These are phyloP conservation scores for Candida parachauliodes DNA, from an alignment of 805 yeast species.

Conservation along the genomic window DNA sequence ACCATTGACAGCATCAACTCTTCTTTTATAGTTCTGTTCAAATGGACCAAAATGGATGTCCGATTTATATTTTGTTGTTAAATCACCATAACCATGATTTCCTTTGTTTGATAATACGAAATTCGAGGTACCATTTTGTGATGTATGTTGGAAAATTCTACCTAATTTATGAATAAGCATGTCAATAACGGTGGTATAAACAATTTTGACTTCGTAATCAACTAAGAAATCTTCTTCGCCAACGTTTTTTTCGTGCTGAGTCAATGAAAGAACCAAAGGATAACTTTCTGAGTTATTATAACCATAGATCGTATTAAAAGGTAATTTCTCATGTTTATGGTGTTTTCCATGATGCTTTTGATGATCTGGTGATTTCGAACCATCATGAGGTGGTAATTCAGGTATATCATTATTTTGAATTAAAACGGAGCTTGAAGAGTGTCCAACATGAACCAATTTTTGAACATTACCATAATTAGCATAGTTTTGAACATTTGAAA, in stretches of 20 bases:
- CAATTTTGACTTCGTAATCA: conserved; percentile 18
- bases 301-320: conserved; percentile 12
- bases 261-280: conserved; percentile 24
- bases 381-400: conserved; percentile 1
- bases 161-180: conserved; percentile 12
- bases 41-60: conserved; percentile 13
- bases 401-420: conserved; percentile 17
- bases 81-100: conserved; percentile 26
- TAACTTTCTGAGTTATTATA: conserved; percentile 18
- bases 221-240: conserved; percentile 12
- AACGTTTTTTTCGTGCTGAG: conserved; percentile 9
- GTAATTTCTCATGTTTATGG: conserved; percentile 3
- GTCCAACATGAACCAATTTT: conserved; percentile 22
- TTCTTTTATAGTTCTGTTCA: conserved; percentile 23
- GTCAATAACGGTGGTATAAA: conserved; percentile 13
- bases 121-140: conserved; percentile 30
- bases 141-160: conserved; percentile 12
- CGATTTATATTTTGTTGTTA: conserved; percentile 21
- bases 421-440: conserved; percentile 17
- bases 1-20: conserved; percentile 32
- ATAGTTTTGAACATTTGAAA: conserved; percentile 38
- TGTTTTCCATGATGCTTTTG: neutral
- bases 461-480: conserved; percentile 39
- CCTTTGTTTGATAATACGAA: conserved; percentile 23
- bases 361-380: neutral